phyloP scores from a whole-genome alignment of 176 grass and related monocot species.

The Avena sativa region DNA sequence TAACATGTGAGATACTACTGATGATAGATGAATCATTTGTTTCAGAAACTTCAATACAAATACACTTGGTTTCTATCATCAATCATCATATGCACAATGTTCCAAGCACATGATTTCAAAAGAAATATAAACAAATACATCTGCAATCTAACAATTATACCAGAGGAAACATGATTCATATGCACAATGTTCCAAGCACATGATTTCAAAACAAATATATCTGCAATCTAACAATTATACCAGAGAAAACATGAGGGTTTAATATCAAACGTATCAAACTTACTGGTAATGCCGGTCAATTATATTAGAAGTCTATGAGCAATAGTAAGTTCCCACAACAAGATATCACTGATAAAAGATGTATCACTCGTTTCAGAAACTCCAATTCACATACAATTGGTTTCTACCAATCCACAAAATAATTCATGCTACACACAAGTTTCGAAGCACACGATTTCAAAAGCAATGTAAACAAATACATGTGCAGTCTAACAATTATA shows the following conservation, averaged over 20 bases:
- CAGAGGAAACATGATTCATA: background rate
- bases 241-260: background rate
- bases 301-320: too few relatives aligned
- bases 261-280: background rate
- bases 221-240: background rate
- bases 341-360: too few relatives aligned
- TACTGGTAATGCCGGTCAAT: too few relatives aligned
- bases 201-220: background rate
- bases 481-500: background rate
- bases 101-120: background rate
- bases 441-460: background rate
- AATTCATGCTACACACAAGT: background rate
- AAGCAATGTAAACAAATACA: background rate
- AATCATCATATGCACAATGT: background rate
- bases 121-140: background rate
- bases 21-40: background rate
- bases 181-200: background rate
- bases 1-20: background rate
- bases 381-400: background rate
- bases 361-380: background rate
- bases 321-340: too few relatives aligned
- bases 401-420: background rate
- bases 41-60: background rate
- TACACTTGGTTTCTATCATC: background rate
- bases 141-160: background rate